Base-by-base conservation (phyloP, 2,329 filamentous ascomycete species). In the Trichoderma atrobrunneum region DNA sequence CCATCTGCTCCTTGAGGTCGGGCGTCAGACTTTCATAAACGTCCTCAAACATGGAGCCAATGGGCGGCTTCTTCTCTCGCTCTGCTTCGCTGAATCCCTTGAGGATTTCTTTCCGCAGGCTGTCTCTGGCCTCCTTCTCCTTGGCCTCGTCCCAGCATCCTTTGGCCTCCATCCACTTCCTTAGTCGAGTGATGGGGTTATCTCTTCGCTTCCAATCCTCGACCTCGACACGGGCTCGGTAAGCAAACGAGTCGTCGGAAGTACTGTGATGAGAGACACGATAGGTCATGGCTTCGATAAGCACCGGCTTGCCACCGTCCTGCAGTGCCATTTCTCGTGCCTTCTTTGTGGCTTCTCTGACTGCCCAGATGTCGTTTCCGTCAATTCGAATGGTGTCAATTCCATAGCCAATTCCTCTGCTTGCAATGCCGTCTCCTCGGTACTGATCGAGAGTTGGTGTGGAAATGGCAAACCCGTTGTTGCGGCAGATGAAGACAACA, bases 191-290 rank as follows among this genome's bases (percentile, higher is more conserved):
- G 65, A 97, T 92, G 2, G 94, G 94, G 78, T 97, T 97, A 79
- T 97, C 95, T 14, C 94, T 86, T 0, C 94, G 87, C 81, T 97
- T 97, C 94, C 94, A 97, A 80, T 97, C 93, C 79, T 97, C 94
- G 81, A 99, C 96, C 79, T 99, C 96, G 1, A 98, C 91, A 30
- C 92, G 90, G 1, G 95, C 94, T 10, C 96, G 92, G 84, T 99
- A 99, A 0, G 96, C 96, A 78, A 98, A 99, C 30, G 93, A 96
- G 82, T 99, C 96, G 79, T 99, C 96, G 0, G 93, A 96, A 0
- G 96, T 99, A 82, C 94, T 97, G 84, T 99, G 96, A 80, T 99
- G 94, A 7, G 93, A 95, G 57, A 98, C 95, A n/a, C 96, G 94
- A 83, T 99, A 99, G 28, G 93, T 95, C 93, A 99, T 97, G 71